A percentile compares a stretch with the other conserved stretches of the same genome.
Evolutionary conservation across 2,329 filamentous ascomycete species (phyloP).

Genomic region (Sarocladium strictum): DNA sequence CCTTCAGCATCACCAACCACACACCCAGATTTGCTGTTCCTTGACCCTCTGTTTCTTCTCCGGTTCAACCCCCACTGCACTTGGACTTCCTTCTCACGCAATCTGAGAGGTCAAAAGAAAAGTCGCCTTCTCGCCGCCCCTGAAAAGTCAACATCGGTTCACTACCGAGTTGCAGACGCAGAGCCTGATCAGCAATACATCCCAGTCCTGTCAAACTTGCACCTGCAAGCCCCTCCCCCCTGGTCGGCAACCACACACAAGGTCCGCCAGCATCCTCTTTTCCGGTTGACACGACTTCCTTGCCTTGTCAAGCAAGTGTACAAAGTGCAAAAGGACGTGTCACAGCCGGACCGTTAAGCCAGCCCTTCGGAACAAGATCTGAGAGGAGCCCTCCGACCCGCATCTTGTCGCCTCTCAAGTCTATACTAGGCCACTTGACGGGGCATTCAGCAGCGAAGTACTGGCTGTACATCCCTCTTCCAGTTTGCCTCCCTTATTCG

Average conservation of each 20-base stretch:
- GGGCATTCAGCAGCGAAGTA: not conserved
- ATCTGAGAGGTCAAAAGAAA: not conserved
- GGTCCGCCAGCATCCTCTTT: not conserved
- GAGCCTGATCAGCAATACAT: not conserved
- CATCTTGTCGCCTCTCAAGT: not conserved
- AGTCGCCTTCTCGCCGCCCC: not conserved
- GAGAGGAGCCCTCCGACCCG: not conserved
- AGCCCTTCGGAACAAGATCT: not conserved
- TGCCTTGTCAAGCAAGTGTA: too few species aligned
- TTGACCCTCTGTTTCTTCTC: not conserved
- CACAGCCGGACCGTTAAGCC: conserved; percentile 1
- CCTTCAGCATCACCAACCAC: not conserved
- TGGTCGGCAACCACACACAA: not conserved
- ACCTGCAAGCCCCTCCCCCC: not conserved
- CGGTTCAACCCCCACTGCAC: not conserved
- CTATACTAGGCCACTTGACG: conserved; percentile 1
- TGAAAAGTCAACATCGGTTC: not conserved
- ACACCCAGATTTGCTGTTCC: not conserved
- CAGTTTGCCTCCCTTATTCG: not conserved
- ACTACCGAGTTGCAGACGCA: not conserved
- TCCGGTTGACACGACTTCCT: not conserved
- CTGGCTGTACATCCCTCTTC: not conserved
- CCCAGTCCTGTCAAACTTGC: not conserved
- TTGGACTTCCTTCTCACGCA: not conserved
- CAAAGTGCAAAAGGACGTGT: not conserved